phyloP scores from a whole-genome alignment of 2,329 filamentous ascomycete genomes.

The Trichophyton simii region DNA sequence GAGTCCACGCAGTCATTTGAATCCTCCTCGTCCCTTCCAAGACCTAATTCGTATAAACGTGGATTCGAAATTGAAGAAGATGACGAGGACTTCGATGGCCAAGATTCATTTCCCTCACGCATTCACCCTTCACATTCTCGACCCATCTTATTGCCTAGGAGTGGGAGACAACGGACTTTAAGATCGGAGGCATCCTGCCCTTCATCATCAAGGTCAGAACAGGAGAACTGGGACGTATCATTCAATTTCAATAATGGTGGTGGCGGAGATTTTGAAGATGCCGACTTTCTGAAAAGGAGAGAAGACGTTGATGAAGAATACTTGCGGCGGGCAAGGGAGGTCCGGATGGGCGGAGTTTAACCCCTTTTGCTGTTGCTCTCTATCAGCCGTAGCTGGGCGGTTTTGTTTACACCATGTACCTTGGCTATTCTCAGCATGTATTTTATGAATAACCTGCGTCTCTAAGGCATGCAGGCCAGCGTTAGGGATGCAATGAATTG shows the following conservation, averaged over 20 bases:
- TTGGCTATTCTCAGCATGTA: neutral
- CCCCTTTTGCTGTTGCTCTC: slow-evolving; percentile 3
- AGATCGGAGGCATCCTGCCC: slow-evolving; percentile 9
- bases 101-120: slow-evolving; percentile 14
- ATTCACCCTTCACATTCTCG: slow-evolving; percentile 11
- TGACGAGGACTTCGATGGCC: slow-evolving; percentile 23
- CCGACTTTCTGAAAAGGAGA: slow-evolving; percentile 31
- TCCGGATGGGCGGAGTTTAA: slow-evolving; percentile 27
- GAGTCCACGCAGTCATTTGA: slow-evolving; percentile 22
- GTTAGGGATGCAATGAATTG: neutral
- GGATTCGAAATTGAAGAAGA: slow-evolving; percentile 27
- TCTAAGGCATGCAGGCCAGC: neutral
- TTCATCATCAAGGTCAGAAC: slow-evolving; percentile 11
- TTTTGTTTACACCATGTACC: neutral
- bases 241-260: slow-evolving; percentile 12
- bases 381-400: neutral
- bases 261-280: slow-evolving; percentile 33
- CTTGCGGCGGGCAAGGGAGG: slow-evolving; percentile 8
- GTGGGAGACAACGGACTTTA: slow-evolving; percentile 17
- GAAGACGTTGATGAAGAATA: slow-evolving; percentile 29
- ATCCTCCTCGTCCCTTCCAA: slow-evolving; percentile 8
- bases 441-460: neutral
- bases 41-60: slow-evolving; percentile 28
- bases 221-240: slow-evolving; percentile 10
- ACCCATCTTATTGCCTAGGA: slow-evolving; percentile 23